Evolutionary conservation across 176 grass and related monocot genomes (phyloP), one percentile per base, ranked within the genome.

Genomic region (Bolboschoenus planiculmis): DNA sequence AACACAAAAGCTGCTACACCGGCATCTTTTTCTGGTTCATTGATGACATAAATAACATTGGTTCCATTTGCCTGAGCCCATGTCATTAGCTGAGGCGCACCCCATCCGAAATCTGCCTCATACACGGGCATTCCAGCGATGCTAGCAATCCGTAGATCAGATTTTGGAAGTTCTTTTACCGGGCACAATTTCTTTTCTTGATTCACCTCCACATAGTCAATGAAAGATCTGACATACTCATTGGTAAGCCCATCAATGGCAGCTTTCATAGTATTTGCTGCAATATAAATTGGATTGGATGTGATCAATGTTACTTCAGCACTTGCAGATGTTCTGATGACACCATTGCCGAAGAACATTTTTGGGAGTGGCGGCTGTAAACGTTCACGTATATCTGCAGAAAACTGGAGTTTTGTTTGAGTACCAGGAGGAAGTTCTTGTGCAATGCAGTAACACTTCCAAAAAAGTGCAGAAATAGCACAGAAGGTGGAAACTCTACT

Each of bases 391-490:
- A 81, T 16, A 40, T 92, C 42, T 20, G 51, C 59, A 5, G 56
- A 21, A 58, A 87, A 73, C 10, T 10, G 3, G 27, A 92, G 7
- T 14, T 59, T 39, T 0, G 40, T 53, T 3, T 58, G 10, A 1
- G 53, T 14, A 0, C 35, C 42, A 9, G 74, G 62, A 1, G 27
- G 10, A 2, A 89, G 40, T 11, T 16, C 27, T 14, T 75, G 75
- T 0, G 77, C 80, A 14, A 71, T 8, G 21, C 87, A 89, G 0
- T 60, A 7, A 48, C 84, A 87, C 55, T 43, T 83, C 90, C 87
- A 89, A 2, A 84, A 47, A 5, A 80, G 76, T 0, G 90, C 54
- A 10, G 15, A 14, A 31, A 87, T 18, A 47, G 75, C 56, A 50
- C 78, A 56, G 50, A 92, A 92, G 0, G 84, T 62, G 74, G 75